Conservation (phyloP, 352 stramenopile genomes). For the Globisporangium viniferum region DNA sequence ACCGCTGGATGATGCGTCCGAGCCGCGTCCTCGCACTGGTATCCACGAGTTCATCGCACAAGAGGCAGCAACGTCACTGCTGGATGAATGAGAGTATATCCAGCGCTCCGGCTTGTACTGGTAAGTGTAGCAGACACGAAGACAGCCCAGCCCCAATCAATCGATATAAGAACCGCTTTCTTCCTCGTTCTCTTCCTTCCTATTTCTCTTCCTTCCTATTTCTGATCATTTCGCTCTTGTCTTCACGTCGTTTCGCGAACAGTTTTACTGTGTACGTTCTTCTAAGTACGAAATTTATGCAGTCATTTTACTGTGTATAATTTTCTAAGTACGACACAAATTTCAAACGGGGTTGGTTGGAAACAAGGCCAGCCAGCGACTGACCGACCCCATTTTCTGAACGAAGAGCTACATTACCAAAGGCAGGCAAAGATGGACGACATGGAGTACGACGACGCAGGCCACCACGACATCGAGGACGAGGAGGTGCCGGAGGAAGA, state of each 20-base stretch:
- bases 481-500: conserved; percentile 82
- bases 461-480: conserved; percentile 74
- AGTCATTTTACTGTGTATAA: not conserved
- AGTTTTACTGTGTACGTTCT: not conserved
- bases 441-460: conserved; percentile 83
- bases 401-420: conserved; percentile 5
- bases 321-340: not conserved
- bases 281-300: conserved; percentile 1
- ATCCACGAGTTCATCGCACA: conserved; percentile 9
- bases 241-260: conserved; percentile 9
- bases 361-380: conserved; percentile 8
- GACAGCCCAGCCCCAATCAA: not conserved
- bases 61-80: not conserved
- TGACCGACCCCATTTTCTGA: not conserved
- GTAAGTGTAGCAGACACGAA: not conserved
- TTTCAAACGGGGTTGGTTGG: conserved; percentile 12
- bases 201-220: not conserved
- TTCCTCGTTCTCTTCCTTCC: not conserved
- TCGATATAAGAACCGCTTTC: not conserved
- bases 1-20: not conserved
- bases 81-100: not conserved
- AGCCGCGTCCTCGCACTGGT: conserved; percentile 3
- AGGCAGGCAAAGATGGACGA: conserved; percentile 58
- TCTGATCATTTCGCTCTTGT: not conserved
- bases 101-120: not conserved